Evolutionary conservation across 495 filamentous ascomycete species (phyloP).

Genomic region (Echria macrotheca): DNA sequence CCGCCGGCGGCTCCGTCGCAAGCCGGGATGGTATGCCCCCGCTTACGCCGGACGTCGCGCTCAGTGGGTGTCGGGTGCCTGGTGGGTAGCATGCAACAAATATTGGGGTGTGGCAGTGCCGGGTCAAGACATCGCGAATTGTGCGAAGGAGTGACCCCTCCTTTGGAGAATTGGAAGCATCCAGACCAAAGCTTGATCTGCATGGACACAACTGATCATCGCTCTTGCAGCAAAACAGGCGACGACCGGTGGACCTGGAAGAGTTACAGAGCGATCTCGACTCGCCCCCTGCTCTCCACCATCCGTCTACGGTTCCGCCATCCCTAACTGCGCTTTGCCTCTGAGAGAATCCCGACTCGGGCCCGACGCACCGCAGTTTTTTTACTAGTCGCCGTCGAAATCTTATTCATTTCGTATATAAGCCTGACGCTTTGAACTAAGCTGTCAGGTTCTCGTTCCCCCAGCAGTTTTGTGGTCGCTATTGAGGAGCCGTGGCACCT

Average conservation of each 20-base stretch:
- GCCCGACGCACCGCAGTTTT: slow-evolving; percentile 2
- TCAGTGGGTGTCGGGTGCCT: too few relatives aligned
- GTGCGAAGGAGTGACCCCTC: too few relatives aligned
- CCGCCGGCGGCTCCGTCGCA: too few relatives aligned
- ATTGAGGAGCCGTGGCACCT: slow-evolving; percentile 34
- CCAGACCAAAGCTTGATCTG: slow-evolving; percentile 16
- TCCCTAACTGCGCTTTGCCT: slow-evolving; percentile 21
- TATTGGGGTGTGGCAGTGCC: too few relatives aligned
- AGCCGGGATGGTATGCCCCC: too few relatives aligned
- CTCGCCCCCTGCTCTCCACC: slow-evolving; percentile 24
- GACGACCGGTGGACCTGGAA: slow-evolving; percentile 8
- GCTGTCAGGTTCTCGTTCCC: slow-evolving; percentile 16
- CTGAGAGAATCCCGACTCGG: slow-evolving; percentile 17
- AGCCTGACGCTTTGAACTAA: slow-evolving; percentile 19
- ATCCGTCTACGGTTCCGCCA: slow-evolving; percentile 16
- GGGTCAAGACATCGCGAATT: too few relatives aligned
- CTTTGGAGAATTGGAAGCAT: slow-evolving; percentile 8
- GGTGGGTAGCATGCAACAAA: too few relatives aligned
- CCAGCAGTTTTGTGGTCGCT: slow-evolving; percentile 36
- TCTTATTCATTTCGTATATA: slow-evolving; percentile 18
- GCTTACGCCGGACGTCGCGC: too few relatives aligned
- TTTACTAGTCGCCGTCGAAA: neutral
- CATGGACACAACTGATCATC: slow-evolving; percentile 3
- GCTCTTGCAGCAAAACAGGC: slow-evolving; percentile 7
- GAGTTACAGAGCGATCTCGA: slow-evolving; percentile 23